These are phyloP conservation scores for Golubevia sp. DNA, from an alignment of 1,284 basidiomycete species.

Conservation along the genomic window DNA sequence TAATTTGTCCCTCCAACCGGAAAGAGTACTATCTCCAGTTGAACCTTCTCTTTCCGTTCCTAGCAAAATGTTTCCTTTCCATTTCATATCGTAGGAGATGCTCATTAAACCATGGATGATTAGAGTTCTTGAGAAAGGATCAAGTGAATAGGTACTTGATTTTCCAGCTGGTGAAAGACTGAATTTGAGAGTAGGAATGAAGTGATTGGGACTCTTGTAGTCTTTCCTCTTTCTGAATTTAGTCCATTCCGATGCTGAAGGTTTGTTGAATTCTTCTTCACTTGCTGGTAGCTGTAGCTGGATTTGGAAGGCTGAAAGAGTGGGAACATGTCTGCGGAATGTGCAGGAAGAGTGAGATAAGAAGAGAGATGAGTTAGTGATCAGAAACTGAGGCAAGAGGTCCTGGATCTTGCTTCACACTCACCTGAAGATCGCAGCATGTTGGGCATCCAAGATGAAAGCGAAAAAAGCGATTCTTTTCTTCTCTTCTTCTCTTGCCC, in stretches of 20 bases:
- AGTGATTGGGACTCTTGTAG: slow-evolving; percentile 24
- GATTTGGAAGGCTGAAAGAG: slow-evolving; percentile 34
- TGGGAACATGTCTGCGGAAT: slow-evolving; percentile 41
- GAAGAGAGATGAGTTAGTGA: too few species aligned
- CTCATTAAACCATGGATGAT: slow-evolving; percentile 43
- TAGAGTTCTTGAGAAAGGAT: slow-evolving; percentile 32
- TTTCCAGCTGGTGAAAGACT: slow-evolving; percentile 26
- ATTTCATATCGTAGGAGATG: slow-evolving; percentile 39
- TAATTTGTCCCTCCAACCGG: too few species aligned
- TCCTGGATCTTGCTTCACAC: too few species aligned
- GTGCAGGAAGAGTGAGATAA: too few species aligned
- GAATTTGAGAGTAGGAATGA: slow-evolving; percentile 35
- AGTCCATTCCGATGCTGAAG: slow-evolving; percentile 23
- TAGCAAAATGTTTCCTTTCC: slow-evolving; percentile 38
- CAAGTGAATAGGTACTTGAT: background rate
- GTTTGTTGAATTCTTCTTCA: slow-evolving; percentile 35
- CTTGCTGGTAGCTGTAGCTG: slow-evolving; percentile 33
- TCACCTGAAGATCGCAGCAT: slow-evolving; percentile 38
- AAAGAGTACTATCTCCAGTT: too few species aligned
- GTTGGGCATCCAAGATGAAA: slow-evolving; percentile 39
- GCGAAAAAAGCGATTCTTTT: slow-evolving; percentile 36
- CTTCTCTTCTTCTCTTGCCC: slow-evolving; percentile 43
- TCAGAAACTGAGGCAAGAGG: too few species aligned
- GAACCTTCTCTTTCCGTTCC: slow-evolving; percentile 19
- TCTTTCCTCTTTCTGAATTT: slow-evolving; percentile 19